A percentile compares a stretch with the other conserved stretches of the same genome.
Evolutionary conservation across 2,329 filamentous ascomycete genomes (phyloP).

Genomic region (Tothia fuscella): DNA sequence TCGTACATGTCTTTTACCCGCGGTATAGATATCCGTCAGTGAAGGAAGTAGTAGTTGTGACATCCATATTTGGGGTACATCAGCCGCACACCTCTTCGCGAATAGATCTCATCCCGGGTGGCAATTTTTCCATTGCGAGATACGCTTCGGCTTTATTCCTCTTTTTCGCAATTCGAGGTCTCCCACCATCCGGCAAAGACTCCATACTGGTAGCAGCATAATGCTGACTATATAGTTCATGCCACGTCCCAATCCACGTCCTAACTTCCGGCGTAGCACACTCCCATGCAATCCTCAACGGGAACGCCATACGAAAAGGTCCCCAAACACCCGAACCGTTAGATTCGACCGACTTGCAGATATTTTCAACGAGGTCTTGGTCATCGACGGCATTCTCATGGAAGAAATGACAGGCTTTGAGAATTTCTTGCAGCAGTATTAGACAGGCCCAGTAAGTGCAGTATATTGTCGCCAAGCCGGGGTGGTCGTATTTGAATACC

Average conservation of each 20-base stretch:
- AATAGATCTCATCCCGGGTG: no score
- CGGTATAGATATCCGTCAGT: no score
- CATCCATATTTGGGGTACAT: no score
- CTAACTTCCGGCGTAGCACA: not conserved
- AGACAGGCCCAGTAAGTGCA: slow-evolving; percentile 5
- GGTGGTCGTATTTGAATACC: not conserved
- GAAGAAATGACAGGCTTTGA: not conserved
- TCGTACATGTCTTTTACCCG: no score
- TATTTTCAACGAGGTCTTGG: slow-evolving; percentile 5
- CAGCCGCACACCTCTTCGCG: no score
- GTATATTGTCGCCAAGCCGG: not conserved
- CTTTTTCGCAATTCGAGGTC: no score
- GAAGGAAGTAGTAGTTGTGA: no score
- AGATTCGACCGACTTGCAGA: slow-evolving; percentile 6
- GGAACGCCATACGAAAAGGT: slow-evolving; percentile 1
- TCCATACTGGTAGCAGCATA: slow-evolving; percentile 7
- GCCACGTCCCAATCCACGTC: slow-evolving; percentile 3
- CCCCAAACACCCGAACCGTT: slow-evolving; percentile 3
- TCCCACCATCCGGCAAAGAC: not conserved
- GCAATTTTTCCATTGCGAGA: no score
- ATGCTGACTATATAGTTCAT: slow-evolving; percentile 1
- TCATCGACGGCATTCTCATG: not conserved
- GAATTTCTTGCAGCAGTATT: slow-evolving; percentile 4
- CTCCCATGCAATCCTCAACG: slow-evolving; percentile 4
- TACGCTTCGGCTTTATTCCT: no score